phyloP scores from a whole-genome alignment of 208 protist species.

The Phytomonas serpens region DNA sequence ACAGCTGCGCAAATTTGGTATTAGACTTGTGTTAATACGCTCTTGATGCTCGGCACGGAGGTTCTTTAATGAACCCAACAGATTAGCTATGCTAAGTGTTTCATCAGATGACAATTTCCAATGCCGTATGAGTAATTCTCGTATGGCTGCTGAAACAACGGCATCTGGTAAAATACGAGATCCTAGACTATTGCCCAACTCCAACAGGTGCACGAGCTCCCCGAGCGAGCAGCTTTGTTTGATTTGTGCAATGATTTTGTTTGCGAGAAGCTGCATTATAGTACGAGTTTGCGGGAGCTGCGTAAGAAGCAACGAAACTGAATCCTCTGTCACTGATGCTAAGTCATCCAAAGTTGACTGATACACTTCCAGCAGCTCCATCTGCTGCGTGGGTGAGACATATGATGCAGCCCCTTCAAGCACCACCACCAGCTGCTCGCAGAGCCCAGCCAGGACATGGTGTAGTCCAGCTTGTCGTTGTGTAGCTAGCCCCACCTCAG shows the following conservation, averaged over 20 bases:
- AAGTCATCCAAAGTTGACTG: constrained; percentile 25
- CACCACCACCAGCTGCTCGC: constrained; percentile 44
- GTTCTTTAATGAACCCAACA: constrained; percentile 32
- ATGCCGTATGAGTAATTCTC: constrained; percentile 46
- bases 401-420: constrained; percentile 51
- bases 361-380: constrained; percentile 58
- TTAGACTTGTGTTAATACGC: constrained; percentile 30
- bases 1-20: constrained; percentile 44
- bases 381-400: constrained; percentile 40
- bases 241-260: constrained; percentile 47
- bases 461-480: constrained; percentile 32
- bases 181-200: constrained; percentile 52
- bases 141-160: constrained; percentile 46
- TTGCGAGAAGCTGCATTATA: constrained; percentile 33
- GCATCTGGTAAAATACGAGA: constrained; percentile 42
- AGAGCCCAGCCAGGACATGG: constrained; percentile 43
- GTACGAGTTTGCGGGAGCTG: constrained; percentile 30
- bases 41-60: constrained; percentile 48
- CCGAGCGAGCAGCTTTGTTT: constrained; percentile 21
- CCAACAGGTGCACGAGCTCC: constrained; percentile 51
- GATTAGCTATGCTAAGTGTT: constrained; percentile 20
- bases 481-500: constrained; percentile 27
- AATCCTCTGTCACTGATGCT: constrained; percentile 1
- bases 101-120: constrained; percentile 21
- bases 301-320: constrained; percentile 14